phyloP scores from a whole-genome alignment of 2,329 filamentous ascomycete species.

The Monosporascus sp. region DNA sequence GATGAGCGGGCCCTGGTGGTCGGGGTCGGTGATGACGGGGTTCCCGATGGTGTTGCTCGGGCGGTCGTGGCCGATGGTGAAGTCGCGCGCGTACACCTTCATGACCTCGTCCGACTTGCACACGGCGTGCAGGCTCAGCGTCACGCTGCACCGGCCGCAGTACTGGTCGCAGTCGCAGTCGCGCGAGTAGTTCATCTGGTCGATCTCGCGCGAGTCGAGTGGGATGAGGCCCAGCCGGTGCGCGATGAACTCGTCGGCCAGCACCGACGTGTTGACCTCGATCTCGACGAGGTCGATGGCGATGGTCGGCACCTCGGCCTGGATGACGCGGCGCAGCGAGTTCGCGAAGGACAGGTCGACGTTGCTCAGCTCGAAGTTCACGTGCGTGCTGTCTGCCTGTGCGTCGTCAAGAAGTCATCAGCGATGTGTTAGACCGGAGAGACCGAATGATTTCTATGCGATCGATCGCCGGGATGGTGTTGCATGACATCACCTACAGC shows the following conservation, averaged over 20 bases:
- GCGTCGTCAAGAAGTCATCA: conserved; percentile 10
- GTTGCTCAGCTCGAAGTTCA: conserved; percentile 87
- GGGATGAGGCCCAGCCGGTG: conserved; percentile 90
- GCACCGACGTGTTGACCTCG: conserved; percentile 87
- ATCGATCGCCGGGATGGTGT: too few relatives aligned
- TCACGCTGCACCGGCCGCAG: conserved; percentile 87
- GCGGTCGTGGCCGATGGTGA: conserved; percentile 66
- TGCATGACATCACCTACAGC: conserved; percentile 37
- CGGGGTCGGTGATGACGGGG: conserved; percentile 78
- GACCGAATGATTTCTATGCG: too few relatives aligned
- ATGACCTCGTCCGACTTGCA: conserved; percentile 84
- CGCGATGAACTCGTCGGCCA: conserved; percentile 92
- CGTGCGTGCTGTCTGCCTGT: conserved; percentile 72
- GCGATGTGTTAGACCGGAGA: too few relatives aligned
- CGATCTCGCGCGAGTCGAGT: conserved; percentile 76
- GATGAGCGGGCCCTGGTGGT: conserved; percentile 77
- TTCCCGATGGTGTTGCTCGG: conserved; percentile 71
- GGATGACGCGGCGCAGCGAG: conserved; percentile 82
- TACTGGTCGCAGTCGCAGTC: conserved; percentile 96
- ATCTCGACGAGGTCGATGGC: conserved; percentile 94
- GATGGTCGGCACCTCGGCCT: conserved; percentile 89
- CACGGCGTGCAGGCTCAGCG: conserved; percentile 76
- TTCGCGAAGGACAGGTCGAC: conserved; percentile 91
- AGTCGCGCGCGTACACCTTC: conserved; percentile 87
- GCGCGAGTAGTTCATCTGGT: conserved; percentile 77